Base-by-base conservation (phyloP, 331 rosid species). In the Arachis monticola region DNA sequence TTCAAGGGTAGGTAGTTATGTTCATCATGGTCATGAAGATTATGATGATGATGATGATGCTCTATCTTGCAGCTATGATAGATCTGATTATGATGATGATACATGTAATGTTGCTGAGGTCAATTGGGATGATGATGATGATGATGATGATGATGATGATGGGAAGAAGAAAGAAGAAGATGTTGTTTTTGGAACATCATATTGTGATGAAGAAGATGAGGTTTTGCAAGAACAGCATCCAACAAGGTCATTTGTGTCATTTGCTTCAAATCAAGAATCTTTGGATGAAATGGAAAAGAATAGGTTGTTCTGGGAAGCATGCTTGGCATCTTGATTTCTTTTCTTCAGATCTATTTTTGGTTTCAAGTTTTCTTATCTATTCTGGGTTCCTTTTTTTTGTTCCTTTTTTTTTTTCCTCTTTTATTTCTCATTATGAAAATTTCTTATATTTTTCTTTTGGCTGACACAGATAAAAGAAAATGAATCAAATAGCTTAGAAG, bases 231-330 rank as follows among this genome's bases (percentile, higher is more conserved):
- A 81, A 64, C 45, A 76, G 48, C 77, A 46, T 3, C 60, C 38
- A 35, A 51, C n/a, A n/a, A n/a, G n/a, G n/a, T n/a, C n/a, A n/a
- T n/a, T n/a, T n/a, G n/a, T n/a, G 82, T 82, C 82, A 31, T 76
- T 27, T 44, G 80, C 80, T 40, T 80, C 83, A 51, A 62, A 67
- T 2, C 72, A 65, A 8, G 76, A 77, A 5, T 60, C 45, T 30
- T 6, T 65, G 76, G 88, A 84, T 76, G 88, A 84, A 72, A 77
- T 38, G 81, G 88, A 84, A 77, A 84, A 81, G 77, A 77, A 74
- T 35, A 84, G 76, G 79, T 52, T 44, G 0, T 84, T 84, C 76
- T 84, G 88, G 88, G 88, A 84, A 60, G 85, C 85, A 70, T 84
- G 88, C 5, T 74, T 84, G 79, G 85, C 88, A 38, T 84, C 88